phyloP scores from a whole-genome alignment of 2,329 filamentous ascomycete genomes.

The Penicillium expansum region DNA sequence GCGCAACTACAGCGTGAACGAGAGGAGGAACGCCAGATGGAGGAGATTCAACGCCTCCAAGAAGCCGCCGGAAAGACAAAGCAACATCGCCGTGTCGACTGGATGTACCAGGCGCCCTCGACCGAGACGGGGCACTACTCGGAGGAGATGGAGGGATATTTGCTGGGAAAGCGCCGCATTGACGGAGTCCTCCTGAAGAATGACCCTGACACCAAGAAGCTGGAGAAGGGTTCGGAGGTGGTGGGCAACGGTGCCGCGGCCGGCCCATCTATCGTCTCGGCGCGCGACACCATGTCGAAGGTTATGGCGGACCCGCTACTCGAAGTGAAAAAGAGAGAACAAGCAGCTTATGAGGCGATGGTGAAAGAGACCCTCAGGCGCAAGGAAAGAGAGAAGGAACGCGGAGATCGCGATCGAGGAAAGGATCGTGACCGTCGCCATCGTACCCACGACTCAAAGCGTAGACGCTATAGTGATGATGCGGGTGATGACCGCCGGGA shows the following conservation, averaged over 20 bases:
- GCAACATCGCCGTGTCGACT: constrained; percentile 80
- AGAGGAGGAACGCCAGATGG: constrained; percentile 86
- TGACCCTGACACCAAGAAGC: constrained; percentile 68
- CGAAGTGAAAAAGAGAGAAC: constrained; percentile 89
- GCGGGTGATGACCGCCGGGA: constrained; percentile 23
- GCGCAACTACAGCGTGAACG: constrained; percentile 90
- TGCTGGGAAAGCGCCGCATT: constrained; percentile 88
- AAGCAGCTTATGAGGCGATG: constrained; percentile 66
- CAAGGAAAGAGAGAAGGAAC: constrained; percentile 26
- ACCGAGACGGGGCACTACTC: constrained; percentile 65
- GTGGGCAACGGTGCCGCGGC: constrained; percentile 20
- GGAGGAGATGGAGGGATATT: constrained; percentile 90
- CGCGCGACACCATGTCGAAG: constrained; percentile 79
- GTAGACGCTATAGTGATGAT: constrained; percentile 26
- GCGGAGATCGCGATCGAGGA: constrained; percentile 18
- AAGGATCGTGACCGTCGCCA: constrained; percentile 22
- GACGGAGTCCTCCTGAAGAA: constrained; percentile 76
- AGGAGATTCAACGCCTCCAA: constrained; percentile 85
- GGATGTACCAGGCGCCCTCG: constrained; percentile 94
- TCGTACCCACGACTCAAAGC: constrained; percentile 24
- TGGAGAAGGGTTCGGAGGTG: constrained; percentile 65
- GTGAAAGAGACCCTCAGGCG: constrained; percentile 46
- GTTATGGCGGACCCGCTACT: constrained; percentile 87
- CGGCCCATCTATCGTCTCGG: constrained; percentile 61
- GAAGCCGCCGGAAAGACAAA: constrained; percentile 84